Percentiles rank a stretch among this genome's conserved stretches.
These are phyloP conservation scores for Tylopilus intermedius DNA, from an alignment of 768 basidiomycete genomes.

Conservation along the genomic window DNA sequence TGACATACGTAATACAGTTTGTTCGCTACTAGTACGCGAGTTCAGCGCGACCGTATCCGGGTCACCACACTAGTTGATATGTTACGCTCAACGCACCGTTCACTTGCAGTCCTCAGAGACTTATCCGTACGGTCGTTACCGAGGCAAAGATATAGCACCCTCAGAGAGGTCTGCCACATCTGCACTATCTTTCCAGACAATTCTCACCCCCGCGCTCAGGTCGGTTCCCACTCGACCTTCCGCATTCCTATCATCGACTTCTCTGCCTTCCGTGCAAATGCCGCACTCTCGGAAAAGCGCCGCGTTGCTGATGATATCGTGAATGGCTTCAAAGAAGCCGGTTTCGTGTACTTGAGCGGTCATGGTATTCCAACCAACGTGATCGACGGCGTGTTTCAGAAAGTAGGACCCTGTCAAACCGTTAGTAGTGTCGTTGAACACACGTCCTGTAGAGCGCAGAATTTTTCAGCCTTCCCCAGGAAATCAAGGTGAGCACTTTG, in stretches of 20 bases:
- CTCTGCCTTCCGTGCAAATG: slow-evolving; percentile 52
- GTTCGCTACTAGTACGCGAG: too few species aligned
- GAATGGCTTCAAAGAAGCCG: slow-evolving; percentile 72
- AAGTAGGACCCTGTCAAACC: slow-evolving; percentile 39
- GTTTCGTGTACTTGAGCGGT: slow-evolving; percentile 72
- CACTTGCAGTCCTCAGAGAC: slow-evolving; percentile 8
- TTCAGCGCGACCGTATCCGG: too few species aligned
- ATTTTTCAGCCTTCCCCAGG: slow-evolving; percentile 65
- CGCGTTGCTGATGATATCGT: slow-evolving; percentile 63
- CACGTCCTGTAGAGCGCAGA: slow-evolving; percentile 53
- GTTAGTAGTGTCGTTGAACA: background rate
- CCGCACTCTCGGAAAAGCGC: slow-evolving; percentile 52
- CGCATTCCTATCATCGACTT: slow-evolving; percentile 79
- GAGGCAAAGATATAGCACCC: slow-evolving; percentile 19
- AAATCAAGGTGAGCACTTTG: slow-evolving; percentile 46
- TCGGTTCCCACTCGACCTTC: slow-evolving; percentile 39
- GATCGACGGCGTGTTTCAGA: slow-evolving; percentile 56
- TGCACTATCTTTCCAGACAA: background rate
- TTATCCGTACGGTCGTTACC: slow-evolving; percentile 1
- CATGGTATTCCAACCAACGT: slow-evolving; percentile 62
- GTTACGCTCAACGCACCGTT: slow-evolving; percentile 2
- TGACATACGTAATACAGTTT: too few species aligned
- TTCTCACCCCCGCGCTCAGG: slow-evolving; percentile 23
- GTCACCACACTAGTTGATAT: too few species aligned
- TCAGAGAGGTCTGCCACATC: slow-evolving; percentile 20